phyloP scores from a whole-genome alignment of 352 stramenopile species.

The Phytophthora colocasiae region DNA sequence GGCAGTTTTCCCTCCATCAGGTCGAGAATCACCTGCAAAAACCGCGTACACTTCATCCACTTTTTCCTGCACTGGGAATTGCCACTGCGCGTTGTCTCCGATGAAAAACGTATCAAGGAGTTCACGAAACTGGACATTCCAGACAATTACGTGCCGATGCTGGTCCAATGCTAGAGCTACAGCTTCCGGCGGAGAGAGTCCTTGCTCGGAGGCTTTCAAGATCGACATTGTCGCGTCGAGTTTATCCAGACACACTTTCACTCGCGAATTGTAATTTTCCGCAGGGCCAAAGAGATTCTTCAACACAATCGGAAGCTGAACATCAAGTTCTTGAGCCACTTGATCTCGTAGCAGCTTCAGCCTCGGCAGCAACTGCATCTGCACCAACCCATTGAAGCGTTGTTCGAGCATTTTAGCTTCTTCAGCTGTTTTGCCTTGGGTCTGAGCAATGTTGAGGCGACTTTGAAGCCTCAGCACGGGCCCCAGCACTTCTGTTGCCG shows the following conservation, averaged over 20 bases:
- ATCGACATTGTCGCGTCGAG: constrained; percentile 14
- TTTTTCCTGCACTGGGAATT: constrained; percentile 19
- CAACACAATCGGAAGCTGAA: constrained; percentile 14
- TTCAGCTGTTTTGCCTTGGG: constrained; percentile 60
- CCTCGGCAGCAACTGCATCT: constrained; percentile 23
- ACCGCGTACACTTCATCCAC: constrained; percentile 23
- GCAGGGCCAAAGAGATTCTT: constrained; percentile 25
- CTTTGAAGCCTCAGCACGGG: constrained; percentile 59
- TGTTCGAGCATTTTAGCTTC: constrained; percentile 79
- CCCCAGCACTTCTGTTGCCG: constrained; percentile 46
- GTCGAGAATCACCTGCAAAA: constrained; percentile 5
- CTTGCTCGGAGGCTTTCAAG: constrained; percentile 5
- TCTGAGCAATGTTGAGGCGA: constrained; percentile 52
- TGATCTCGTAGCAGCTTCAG: constrained; percentile 15
- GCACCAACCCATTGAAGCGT: constrained; percentile 45
- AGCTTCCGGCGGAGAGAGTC: constrained; percentile 2
- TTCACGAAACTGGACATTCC: constrained; percentile 29
- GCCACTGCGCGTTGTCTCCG: constrained; percentile 25
- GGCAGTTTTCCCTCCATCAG: constrained; percentile 5
- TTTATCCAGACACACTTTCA: constrained; percentile 26
- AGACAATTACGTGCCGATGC: constrained; percentile 13
- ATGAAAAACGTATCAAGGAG: constrained; percentile 36
- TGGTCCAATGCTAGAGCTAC: constrained; percentile 21
- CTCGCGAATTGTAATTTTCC: constrained; percentile 34
- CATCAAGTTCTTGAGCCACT: constrained; percentile 5